Base-by-base conservation (phyloP, 202 grass and related monocot species). In the Zoysia matrella region DNA sequence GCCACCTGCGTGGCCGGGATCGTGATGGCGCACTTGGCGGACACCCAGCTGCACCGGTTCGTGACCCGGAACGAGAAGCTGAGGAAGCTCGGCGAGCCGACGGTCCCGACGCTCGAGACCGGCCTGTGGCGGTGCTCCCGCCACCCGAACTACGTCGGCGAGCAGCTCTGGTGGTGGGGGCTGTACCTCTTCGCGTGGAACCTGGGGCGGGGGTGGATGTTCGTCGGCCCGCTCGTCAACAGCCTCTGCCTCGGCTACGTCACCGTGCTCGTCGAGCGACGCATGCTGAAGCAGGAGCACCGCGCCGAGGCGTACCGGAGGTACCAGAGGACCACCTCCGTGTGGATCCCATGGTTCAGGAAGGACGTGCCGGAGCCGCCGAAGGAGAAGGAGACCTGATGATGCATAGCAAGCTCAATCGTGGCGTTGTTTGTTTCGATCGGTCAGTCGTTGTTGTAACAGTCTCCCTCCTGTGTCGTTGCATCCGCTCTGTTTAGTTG, bases 131-230 rank as follows among this genome's bases (percentile, higher is more conserved):
- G 47, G 41, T 90, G 92, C 81, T 95, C 95, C 0, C 95, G 95
- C n/a, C 95, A 98, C 71, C 95, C 95, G 0, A 98, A 98, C 84
- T 98, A 98, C 52, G 83, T 95, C 0, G 92, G 92, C 0, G 95
- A 98, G 73, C 92, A 98, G 88, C 90, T 98, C 11, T 98, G 91
- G 89, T 98, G 92, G 95, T 98, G 95, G 95, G 93, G 90, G 0
- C 8, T 98, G 52, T 95, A 91, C 16, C 61, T 98, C 11, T 95
- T 95, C 61, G 89, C 92, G 18, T 95, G 85, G 88, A 98, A 93
- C 73, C 53, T 95, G 43, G 92, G 92, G 2, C 88, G 91, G 15
- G 39, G 41, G 5, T 98, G 92, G 92, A 95, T 95, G 95, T 84
- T 91, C 8, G 39, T 98, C 0, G 92, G 95, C 2, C 80, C 95